These are phyloP conservation scores for Brasilioporus rufonigricans DNA, from an alignment of 768 basidiomycete species.

Conservation along the genomic window DNA sequence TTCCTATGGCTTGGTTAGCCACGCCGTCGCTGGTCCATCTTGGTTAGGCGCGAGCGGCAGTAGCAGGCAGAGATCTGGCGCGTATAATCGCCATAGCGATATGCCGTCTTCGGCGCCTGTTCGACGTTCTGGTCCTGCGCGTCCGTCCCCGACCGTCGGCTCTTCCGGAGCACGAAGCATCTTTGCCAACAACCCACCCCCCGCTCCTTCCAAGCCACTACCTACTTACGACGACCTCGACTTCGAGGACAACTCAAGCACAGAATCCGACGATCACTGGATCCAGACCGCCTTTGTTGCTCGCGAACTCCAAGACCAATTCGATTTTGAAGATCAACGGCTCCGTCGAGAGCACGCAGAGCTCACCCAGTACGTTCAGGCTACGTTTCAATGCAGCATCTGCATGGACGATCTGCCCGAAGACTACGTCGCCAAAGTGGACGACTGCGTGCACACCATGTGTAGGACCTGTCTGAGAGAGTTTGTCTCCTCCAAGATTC, in stretches of 20 bases:
- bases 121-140: not conserved
- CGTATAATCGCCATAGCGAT: not conserved
- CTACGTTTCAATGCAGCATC: slow-evolving; percentile 50
- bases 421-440: slow-evolving; percentile 42
- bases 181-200: slow-evolving; percentile 27
- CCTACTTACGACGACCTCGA: slow-evolving; percentile 15
- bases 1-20: slow-evolving; percentile 10
- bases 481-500: slow-evolving; percentile 45
- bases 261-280: slow-evolving; percentile 6
- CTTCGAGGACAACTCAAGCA: not conserved
- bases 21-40: slow-evolving; percentile 27
- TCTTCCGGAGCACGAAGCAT: slow-evolving; percentile 20
- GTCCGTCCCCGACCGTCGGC: not conserved
- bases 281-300: slow-evolving; percentile 19
- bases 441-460: slow-evolving; percentile 47
- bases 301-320: slow-evolving; percentile 33
- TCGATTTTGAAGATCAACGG: slow-evolving; percentile 39
- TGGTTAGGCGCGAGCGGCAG: not conserved
- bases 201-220: slow-evolving; percentile 13
- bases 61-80: not conserved
- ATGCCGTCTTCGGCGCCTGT: not conserved
- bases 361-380: slow-evolving; percentile 30
- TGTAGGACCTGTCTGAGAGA: slow-evolving; percentile 52
- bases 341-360: slow-evolving; percentile 36
- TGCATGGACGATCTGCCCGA: slow-evolving; percentile 51